Conservation (phyloP, 2,329 filamentous ascomycete genomes). For the Dactylella cylindrospora region DNA sequence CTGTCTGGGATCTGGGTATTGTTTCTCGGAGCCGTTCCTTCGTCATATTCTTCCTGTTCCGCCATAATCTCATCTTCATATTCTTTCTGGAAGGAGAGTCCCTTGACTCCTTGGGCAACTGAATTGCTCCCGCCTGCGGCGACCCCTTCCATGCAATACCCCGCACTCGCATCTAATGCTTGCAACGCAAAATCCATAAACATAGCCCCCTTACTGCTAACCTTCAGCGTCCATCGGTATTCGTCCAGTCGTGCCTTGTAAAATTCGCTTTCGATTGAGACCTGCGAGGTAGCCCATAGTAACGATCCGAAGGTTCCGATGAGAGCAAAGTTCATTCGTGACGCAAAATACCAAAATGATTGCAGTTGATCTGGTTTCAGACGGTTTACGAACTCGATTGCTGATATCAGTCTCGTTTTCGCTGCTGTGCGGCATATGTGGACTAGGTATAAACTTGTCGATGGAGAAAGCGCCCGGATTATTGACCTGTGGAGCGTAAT, state of each 20-base stretch:
- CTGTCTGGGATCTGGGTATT: slow-evolving; percentile 40
- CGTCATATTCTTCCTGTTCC: slow-evolving; percentile 41
- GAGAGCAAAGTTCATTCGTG: slow-evolving; percentile 86
- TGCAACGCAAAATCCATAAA: slow-evolving; percentile 69
- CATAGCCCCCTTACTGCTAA: slow-evolving; percentile 63
- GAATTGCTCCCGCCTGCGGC: background rate
- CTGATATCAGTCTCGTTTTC: slow-evolving; percentile 89
- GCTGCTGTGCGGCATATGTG: slow-evolving; percentile 92
- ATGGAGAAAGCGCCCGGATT: slow-evolving; percentile 70
- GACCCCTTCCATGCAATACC: slow-evolving; percentile 45
- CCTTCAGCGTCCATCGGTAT: slow-evolving; percentile 90
- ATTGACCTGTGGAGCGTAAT: slow-evolving; percentile 91
- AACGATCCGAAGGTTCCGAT: slow-evolving; percentile 92
- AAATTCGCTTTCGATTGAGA: slow-evolving; percentile 79
- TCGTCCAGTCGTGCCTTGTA: slow-evolving; percentile 82
- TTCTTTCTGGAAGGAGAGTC: slow-evolving; percentile 41
- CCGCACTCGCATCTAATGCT: slow-evolving; percentile 62
- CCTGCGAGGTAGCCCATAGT: slow-evolving; percentile 84
- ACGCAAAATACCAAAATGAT: slow-evolving; percentile 91
- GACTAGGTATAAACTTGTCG: slow-evolving; percentile 66
- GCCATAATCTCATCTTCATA: slow-evolving; percentile 43
- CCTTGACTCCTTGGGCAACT: slow-evolving; percentile 19
- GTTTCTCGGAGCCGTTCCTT: slow-evolving; percentile 12
- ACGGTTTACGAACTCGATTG: slow-evolving; percentile 96
- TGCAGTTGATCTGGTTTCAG: slow-evolving; percentile 80